Conservation (phyloP, 805 yeast genomes). For the Saccharomycopsis fodiens region DNA sequence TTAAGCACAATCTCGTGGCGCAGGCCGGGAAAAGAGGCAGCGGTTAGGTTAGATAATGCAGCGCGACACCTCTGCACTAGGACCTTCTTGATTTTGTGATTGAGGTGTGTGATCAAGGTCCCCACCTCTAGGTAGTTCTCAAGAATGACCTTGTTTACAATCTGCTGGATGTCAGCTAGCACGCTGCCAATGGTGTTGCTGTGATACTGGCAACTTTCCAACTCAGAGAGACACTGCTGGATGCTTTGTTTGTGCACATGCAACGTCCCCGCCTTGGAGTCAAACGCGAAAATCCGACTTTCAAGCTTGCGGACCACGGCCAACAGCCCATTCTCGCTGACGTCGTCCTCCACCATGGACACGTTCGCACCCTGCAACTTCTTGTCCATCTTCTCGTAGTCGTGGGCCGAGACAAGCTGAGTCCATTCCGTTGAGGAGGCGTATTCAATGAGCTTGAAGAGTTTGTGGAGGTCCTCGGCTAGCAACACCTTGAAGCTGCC, state of each 20-base stretch:
- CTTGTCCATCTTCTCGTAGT: conserved; percentile 29
- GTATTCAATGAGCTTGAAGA: conserved; percentile 29
- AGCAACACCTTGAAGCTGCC: conserved; percentile 38
- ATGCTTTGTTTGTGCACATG: conserved; percentile 26
- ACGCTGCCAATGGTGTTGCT: conserved; percentile 19
- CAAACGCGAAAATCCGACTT: conserved; percentile 25
- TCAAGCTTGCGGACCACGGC: conserved; percentile 29
- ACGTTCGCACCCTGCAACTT: conserved; percentile 1
- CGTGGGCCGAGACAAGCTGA: conserved; percentile 40
- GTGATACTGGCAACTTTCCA: conserved; percentile 27
- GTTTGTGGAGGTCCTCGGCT: conserved; percentile 26
- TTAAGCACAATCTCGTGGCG: conserved; percentile 33
- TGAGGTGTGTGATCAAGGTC: conserved; percentile 29
- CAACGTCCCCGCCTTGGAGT: conserved; percentile 28
- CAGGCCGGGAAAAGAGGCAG: conserved; percentile 8
- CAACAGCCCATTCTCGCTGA: conserved; percentile 28
- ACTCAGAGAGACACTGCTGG: conserved; percentile 20
- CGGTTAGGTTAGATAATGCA: conserved; percentile 1
- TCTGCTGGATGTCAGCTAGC: conserved; percentile 29
- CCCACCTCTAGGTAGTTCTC: conserved; percentile 32
- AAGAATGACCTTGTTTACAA: conserved; percentile 30
- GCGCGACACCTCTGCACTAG: conserved; percentile 26
- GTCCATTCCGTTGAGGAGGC: conserved; percentile 47
- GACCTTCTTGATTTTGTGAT: conserved; percentile 26
- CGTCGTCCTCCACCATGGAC: conserved; percentile 22